Percentiles rank a stretch among this genome's conserved stretches.
Evolutionary conservation across 2,329 filamentous ascomycete genomes (phyloP).

Genomic region (Xylariales sp.): DNA sequence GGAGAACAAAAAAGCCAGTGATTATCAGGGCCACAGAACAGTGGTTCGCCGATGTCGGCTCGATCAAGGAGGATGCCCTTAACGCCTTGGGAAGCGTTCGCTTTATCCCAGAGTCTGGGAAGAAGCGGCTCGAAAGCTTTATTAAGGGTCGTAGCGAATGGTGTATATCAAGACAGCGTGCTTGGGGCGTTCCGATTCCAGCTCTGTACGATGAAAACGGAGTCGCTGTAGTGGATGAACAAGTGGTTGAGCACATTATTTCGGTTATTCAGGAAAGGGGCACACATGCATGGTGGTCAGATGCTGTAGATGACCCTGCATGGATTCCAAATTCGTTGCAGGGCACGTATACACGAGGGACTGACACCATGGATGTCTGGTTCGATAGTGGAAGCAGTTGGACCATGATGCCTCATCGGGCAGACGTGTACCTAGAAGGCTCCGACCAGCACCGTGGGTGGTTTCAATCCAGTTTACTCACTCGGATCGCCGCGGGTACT

Average conservation of each 20-base stretch:
- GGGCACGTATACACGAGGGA: conserved; percentile 76
- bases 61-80: conserved; percentile 81
- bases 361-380: conserved; percentile 99
- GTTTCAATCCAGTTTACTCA: conserved; percentile 97
- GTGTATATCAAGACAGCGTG: conserved; percentile 96
- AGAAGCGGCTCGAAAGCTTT: conserved; percentile 83
- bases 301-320: conserved; percentile 76
- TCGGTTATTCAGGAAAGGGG: conserved; percentile 79
- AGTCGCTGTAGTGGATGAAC: conserved; percentile 80
- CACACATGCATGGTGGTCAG: conserved; percentile 95
- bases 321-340: conserved; percentile 79
- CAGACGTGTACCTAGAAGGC: conserved; percentile 93
- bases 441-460: conserved; percentile 96
- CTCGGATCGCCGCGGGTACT: conserved; percentile 76
- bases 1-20: conserved; percentile 93
- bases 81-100: conserved; percentile 75
- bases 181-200: conserved; percentile 97
- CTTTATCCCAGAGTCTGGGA: conserved; percentile 83
- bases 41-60: conserved; percentile 94
- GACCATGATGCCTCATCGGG: conserved; percentile 69
- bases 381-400: conserved; percentile 98
- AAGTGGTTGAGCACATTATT: conserved; percentile 87
- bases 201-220: conserved; percentile 81
- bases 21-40: conserved; percentile 93
- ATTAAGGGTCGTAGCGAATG: conserved; percentile 90